Conservation (phyloP, 2,329 filamentous ascomycete genomes). For the Penicillium sp. region DNA sequence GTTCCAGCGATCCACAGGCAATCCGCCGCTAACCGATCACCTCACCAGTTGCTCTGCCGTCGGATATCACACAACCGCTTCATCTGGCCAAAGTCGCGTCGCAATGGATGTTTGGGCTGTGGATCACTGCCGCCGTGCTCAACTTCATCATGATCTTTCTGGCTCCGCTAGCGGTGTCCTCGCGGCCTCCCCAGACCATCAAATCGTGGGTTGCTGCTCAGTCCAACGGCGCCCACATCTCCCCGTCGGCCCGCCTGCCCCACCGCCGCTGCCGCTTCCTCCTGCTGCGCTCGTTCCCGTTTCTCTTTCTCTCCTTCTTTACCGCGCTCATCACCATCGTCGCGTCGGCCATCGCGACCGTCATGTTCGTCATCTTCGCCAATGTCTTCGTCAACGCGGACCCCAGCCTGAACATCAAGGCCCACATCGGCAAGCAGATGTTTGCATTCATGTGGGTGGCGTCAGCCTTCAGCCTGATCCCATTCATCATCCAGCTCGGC, state of each 20-base stretch:
- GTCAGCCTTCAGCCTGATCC: conserved; percentile 62
- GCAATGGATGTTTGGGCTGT: conserved; percentile 85
- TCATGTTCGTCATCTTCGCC: conserved; percentile 78
- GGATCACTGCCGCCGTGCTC: conserved; percentile 68
- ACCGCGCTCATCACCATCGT: conserved; percentile 65
- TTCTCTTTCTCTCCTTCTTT: conserved; percentile 66
- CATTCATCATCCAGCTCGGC: conserved; percentile 69
- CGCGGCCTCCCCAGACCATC: conserved; percentile 37
- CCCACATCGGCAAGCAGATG: conserved; percentile 69
- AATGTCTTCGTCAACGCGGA: conserved; percentile 68
- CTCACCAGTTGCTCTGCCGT: conserved; percentile 66
- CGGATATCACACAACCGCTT: conserved; percentile 69
- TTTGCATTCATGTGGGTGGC: conserved; percentile 89
- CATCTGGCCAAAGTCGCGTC: conserved; percentile 70
- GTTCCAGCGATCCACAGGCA: too few species aligned
- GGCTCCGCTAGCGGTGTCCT: conserved; percentile 52
- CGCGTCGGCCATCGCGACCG: conserved; percentile 72
- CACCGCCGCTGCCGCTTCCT: conserved; percentile 40
- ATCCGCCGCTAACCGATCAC: background rate
- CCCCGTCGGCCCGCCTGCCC: conserved; percentile 22
- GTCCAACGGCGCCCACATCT: conserved; percentile 8
- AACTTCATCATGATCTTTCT: conserved; percentile 70
- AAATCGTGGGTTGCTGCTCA: conserved; percentile 26
- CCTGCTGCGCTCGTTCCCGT: conserved; percentile 57
- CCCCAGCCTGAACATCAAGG: conserved; percentile 71